phyloP scores from a whole-genome alignment of 2,329 filamentous ascomycete species.

The Alternaria incomplexa region DNA sequence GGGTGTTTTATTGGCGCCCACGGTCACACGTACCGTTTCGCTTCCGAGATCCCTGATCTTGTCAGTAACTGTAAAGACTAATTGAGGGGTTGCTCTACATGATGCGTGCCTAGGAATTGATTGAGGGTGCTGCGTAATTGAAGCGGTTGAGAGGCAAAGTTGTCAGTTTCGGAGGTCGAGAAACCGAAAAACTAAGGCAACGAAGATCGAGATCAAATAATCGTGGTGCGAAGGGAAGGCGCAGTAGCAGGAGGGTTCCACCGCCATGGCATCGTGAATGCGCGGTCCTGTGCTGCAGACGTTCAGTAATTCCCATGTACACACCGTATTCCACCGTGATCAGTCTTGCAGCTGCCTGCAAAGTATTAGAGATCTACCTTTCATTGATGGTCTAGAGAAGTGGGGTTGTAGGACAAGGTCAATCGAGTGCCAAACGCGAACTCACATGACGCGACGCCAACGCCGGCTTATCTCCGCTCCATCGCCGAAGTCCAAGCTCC shows the following conservation, averaged over 20 bases:
- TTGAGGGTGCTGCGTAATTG: not conserved
- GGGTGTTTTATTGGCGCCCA: not conserved
- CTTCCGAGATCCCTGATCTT: not conserved
- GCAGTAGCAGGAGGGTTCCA: not conserved
- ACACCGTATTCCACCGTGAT: not conserved
- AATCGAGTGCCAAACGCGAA: not conserved
- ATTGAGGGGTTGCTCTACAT: not conserved
- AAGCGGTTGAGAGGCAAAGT: not conserved
- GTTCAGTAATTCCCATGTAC: not conserved
- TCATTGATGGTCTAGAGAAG: not conserved
- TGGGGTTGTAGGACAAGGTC: not conserved
- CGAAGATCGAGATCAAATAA: not conserved
- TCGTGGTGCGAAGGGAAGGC: not conserved
- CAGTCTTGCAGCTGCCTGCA: not conserved
- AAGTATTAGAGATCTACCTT: not conserved
- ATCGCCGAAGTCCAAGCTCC: constrained; percentile 14
- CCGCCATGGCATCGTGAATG: not conserved
- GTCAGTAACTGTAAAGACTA: not conserved
- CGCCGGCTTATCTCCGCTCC: constrained; percentile 11
- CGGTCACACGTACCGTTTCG: not conserved
- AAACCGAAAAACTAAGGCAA: not conserved
- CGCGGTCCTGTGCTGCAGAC: not conserved
- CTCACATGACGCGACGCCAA: constrained; percentile 2
- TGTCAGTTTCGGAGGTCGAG: not conserved
- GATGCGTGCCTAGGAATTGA: not conserved